These are phyloP conservation scores for Cladobotryum protrusum DNA, from an alignment of 2,329 filamentous ascomycete species.

Conservation along the genomic window DNA sequence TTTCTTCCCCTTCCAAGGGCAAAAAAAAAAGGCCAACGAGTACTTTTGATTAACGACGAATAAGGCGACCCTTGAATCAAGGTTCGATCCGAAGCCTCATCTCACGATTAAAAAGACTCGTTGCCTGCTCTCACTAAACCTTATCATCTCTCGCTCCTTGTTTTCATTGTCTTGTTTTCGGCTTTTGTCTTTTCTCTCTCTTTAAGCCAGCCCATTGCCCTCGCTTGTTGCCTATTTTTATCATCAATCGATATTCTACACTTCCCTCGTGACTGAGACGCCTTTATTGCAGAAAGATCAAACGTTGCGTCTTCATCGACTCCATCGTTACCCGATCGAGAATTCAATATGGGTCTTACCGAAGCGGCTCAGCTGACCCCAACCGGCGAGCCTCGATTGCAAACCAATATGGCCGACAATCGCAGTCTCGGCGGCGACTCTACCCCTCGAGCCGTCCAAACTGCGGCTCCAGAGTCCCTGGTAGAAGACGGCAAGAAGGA, in stretches of 20 bases:
- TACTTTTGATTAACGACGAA: slow-evolving; percentile 1
- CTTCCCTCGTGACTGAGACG: slow-evolving; percentile 13
- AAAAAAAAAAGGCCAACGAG: neutral
- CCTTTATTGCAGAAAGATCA: neutral
- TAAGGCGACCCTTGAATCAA: slow-evolving; percentile 9
- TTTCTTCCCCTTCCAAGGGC: slow-evolving; percentile 9
- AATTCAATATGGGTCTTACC: slow-evolving; percentile 24
- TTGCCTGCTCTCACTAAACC: too few species aligned
- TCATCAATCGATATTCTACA: slow-evolving; percentile 25
- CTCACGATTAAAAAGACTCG: too few species aligned
- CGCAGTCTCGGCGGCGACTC: slow-evolving; percentile 24
- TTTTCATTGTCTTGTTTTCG: slow-evolving; percentile 5
- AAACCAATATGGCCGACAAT: slow-evolving; percentile 20
- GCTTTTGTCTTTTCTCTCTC: slow-evolving; percentile 7
- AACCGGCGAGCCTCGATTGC: slow-evolving; percentile 10
- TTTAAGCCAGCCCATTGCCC: neutral
- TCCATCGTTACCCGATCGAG: neutral
- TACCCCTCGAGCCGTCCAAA: slow-evolving; percentile 26
- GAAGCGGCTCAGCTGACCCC: slow-evolving; percentile 16
- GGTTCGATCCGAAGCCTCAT: neutral
- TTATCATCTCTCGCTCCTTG: neutral
- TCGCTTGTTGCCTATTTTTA: neutral
- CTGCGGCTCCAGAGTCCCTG: slow-evolving; percentile 21
- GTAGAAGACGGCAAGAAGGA: slow-evolving; percentile 20
- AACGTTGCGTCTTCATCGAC: neutral